These are phyloP conservation scores for Coemansia sp. DNA, from an alignment of 192 early-diverging fungal species.

Conservation along the genomic window DNA sequence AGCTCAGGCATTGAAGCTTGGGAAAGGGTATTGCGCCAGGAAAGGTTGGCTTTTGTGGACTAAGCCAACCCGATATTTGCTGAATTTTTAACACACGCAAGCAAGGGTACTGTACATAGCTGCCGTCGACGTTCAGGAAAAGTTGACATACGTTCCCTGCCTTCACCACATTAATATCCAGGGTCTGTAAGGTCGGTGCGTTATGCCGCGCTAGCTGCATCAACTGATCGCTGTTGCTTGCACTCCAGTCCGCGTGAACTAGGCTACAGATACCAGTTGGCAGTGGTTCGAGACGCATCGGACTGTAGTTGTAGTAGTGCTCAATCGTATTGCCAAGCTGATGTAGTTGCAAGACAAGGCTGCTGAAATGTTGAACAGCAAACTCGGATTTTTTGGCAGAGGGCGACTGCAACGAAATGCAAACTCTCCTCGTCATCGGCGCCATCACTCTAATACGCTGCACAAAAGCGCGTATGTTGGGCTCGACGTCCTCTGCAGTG, in stretches of 20 bases:
- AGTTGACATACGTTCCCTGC: not conserved
- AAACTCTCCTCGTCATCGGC: not conserved
- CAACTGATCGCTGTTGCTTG: not conserved
- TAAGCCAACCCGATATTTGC: not conserved
- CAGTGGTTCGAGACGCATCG: not conserved
- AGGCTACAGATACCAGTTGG: not conserved
- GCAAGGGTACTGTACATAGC: not conserved
- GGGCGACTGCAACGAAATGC: not conserved
- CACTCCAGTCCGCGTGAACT: not conserved
- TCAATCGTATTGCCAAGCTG: not conserved
- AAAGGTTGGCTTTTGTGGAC: not conserved
- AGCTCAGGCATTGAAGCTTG: not conserved
- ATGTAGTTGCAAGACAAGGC: not conserved
- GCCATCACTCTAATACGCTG: not conserved
- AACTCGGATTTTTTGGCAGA: not conserved
- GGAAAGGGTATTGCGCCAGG: not conserved
- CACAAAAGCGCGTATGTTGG: not conserved
- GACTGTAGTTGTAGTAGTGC: not conserved
- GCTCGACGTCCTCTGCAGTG: not conserved
- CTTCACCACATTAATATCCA: not conserved
- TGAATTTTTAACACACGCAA: not conserved
- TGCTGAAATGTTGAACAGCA: not conserved
- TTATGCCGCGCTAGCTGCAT: conserved; percentile 1
- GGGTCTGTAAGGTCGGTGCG: not conserved
- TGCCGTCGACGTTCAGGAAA: not conserved